These are phyloP conservation scores for Lophiotrema nucula DNA, from an alignment of 495 filamentous ascomycete species.

Conservation along the genomic window DNA sequence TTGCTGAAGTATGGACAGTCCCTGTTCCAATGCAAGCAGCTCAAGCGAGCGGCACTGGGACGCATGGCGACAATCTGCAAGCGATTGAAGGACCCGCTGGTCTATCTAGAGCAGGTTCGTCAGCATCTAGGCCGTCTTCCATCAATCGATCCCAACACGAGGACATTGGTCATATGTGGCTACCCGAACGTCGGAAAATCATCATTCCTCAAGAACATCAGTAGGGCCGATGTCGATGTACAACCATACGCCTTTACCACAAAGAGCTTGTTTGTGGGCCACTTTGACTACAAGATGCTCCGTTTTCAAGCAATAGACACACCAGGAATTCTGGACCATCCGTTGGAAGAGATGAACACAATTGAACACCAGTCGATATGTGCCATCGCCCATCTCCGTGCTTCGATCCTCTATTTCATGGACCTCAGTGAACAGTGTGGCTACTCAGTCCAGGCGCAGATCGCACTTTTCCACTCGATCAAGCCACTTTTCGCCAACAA, in stretches of 20 bases:
- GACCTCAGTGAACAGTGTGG: slow-evolving; percentile 97
- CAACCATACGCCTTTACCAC: slow-evolving; percentile 99
- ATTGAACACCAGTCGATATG: slow-evolving; percentile 99
- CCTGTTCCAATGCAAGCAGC: slow-evolving; percentile 92
- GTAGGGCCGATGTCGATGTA: slow-evolving; percentile 93
- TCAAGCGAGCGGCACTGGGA: slow-evolving; percentile 84
- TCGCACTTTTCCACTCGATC: slow-evolving; percentile 90
- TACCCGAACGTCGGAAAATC: slow-evolving; percentile 99
- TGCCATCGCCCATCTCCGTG: slow-evolving; percentile 91
- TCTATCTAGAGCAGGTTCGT: slow-evolving; percentile 96
- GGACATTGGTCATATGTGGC: slow-evolving; percentile 91
- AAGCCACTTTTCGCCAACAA: slow-evolving; percentile 97
- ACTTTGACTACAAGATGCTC: slow-evolving; percentile 98
- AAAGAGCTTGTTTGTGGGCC: slow-evolving; percentile 94
- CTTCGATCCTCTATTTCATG: slow-evolving; percentile 96
- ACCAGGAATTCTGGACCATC: slow-evolving; percentile 95
- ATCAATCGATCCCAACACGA: slow-evolving; percentile 94
- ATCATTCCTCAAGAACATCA: slow-evolving; percentile 86
- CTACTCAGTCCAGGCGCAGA: slow-evolving; percentile 88
- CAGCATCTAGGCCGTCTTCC: slow-evolving; percentile 97
- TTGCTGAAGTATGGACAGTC: slow-evolving; percentile 94
- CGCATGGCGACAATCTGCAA: slow-evolving; percentile 96
- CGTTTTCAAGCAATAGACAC: slow-evolving; percentile 88
- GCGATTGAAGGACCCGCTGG: slow-evolving; percentile 85
- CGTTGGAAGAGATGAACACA: slow-evolving; percentile 99